Evolutionary conservation across 1,139 yeast genomes (phyloP), one percentile per base, ranked within the genome.

Genomic region (Suhomyces panamericanus): DNA sequence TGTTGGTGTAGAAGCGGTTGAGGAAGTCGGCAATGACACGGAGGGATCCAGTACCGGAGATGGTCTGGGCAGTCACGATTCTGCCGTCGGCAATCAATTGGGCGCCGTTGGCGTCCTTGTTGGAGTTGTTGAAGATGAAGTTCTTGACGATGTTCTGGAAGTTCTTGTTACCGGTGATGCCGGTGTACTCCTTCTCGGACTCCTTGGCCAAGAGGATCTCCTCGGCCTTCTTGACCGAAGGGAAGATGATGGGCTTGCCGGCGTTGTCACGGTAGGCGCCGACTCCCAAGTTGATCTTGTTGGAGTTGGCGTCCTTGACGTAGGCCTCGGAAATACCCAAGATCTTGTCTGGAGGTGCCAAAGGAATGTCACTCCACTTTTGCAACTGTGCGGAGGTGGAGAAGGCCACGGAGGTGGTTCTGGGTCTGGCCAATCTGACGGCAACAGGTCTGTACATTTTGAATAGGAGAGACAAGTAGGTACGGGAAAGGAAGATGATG

Each of bases 311-410:
- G 55, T 74, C 79, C 50, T 69, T 70, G 48, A 58, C 63, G 58
- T 51, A 74, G 49, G 81, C 77, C 52, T 80, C 84, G 29, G 83
- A 70, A 45, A 85, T 74, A 34, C 91, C 91, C 57, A 85, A 70
- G 51, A 85, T 84, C 57, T 84, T 83, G 66, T 85, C 93, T 26
- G 90, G 84, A 38, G 87, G 86, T 26, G 87, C 87, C 60, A 78
- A 78, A 44, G 80, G 78, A 51, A 75, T 72, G 22, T 72, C 73
- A 49, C 61, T 63, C 77, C 77, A 73, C 51, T 64, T 61, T 37
- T 49, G 52, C 37, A 57, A 51, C 35, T 50, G 52, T 43, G 53
- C 47, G 43, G 54, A 35, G 46, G 59, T 54, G 46, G 65, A 60
- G 45, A 61, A 58, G 10, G 47, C 43, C 16, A 35, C 44, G 16